Base-by-base conservation (phyloP, 176 grass and related monocot species). In the Lolium multiflorum region DNA sequence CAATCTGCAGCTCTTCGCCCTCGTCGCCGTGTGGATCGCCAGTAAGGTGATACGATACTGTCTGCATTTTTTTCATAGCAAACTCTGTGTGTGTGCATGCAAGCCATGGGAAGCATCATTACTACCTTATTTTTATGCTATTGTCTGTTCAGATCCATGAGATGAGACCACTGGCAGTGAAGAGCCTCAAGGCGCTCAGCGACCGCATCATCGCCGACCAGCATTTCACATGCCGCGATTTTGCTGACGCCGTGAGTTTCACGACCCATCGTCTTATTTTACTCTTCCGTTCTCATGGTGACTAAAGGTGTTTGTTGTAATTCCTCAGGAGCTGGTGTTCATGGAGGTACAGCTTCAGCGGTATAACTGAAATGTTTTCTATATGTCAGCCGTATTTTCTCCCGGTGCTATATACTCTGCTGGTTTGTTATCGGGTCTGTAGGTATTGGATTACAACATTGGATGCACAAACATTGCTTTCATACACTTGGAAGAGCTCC, bases 171-270 rank as follows among this genome's bases (percentile, higher is more conserved):
- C 26, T 95, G 56, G 91, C 91, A 9, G 93, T 94, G 88, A 98
- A 89, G 81, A 98, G 82, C 78, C 88, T 98, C 65, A 95, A 98
- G 85, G 88, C 93, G 25, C 82, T 98, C 64, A 84, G 89, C 31
- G 96, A 94, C 44, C 88, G 71, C 65, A 60, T 94, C 83, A 95
- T 98, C 17, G 59, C 48, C 9, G 91, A 98, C 26, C 93, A 95
- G 87, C 93, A 98, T 87, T 98, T 98, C 90, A 98, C 91, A 14
- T 89, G 85, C 57, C 78, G 83, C 3, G 93, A 98, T 92, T 95
- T 95, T 21, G 82, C 75, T 25, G 66, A 82, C 48, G 93, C 91
- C 1, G 96, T 95, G 81, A 82, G 91, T 89, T 71, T 21, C 9
- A 35, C 31, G 31, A 35, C 31, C 31, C 31, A 35, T 60, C 41